Base-by-base conservation (phyloP, 371 early-diverging fungal genomes). In the Aphelidium insulamus region DNA sequence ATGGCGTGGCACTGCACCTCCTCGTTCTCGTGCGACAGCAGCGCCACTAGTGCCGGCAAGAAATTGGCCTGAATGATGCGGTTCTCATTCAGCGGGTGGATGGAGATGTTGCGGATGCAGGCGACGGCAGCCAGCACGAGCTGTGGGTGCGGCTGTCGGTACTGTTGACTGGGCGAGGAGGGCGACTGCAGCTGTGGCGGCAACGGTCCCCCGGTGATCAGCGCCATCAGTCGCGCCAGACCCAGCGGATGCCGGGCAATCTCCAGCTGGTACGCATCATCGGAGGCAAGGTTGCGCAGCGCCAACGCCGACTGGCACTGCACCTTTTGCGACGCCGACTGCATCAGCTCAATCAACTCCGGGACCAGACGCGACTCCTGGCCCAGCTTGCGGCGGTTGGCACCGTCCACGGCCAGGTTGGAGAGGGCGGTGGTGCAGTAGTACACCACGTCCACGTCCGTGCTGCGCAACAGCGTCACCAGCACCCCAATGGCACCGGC, bases 281-380 rank as follows among this genome's bases (percentile, higher is more conserved):
- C 83, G 0, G 83, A 81, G 2, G 88, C 88, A 32, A 87, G 52
- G 43, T 87, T 87, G 36, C 88, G 66, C 38, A 87, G 59, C 4
- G 83, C 82, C 39, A 87, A 60, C 2, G 79, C 78, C 1, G 84
- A 77, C 57, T 87, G 88, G 40, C 79, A 79, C 52, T 82, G 78
- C 3, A 88, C 78, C 46, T 79, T 79, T 5, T 75, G 57, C 19
- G 71, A 68, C 31, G 70, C 66, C 5, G 80, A 71, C 32, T 75
- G 71, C 60, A 81, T 72, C 20, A 87, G 50, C 7, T 66, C 61
- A 45, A 85, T 72, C 30, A 87, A 54, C 27, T 68, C 64, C 35
- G 72, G 69, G 10, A 81, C 76, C 4, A 87, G 57, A 29, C 63
- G 50, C 6, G 75, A 61, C 46, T 85, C 84, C 32, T 70, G 63